Percentiles rank a stretch among this genome's conserved stretches.
These are phyloP conservation scores for Dactylellina haptotyla DNA, from an alignment of 2,329 filamentous ascomycete genomes.

Conservation along the genomic window DNA sequence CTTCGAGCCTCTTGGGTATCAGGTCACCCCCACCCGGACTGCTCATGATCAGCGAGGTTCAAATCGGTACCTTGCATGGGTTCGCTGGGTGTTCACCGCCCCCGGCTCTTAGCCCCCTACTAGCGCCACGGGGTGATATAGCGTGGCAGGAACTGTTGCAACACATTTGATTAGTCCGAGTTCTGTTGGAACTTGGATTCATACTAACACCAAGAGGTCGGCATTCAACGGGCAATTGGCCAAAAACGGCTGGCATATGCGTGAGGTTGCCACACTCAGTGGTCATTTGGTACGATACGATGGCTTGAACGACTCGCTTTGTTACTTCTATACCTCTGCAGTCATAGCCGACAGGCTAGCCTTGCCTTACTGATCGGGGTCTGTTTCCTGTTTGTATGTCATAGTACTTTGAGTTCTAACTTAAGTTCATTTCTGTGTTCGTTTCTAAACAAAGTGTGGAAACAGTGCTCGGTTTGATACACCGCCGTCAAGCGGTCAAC, in stretches of 20 bases:
- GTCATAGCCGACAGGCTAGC: not conserved
- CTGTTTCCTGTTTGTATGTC: too few species aligned
- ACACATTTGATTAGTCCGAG: not conserved
- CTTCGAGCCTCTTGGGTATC: too few species aligned
- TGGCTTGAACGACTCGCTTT: not conserved
- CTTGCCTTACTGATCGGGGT: too few species aligned
- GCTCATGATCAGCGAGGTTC: not conserved
- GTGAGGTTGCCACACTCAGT: conserved; percentile 4
- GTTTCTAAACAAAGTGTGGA: conserved; percentile 21
- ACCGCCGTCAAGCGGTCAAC: not conserved
- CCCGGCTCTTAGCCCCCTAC: too few species aligned
- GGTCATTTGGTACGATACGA: not conserved
- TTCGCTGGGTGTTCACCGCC: conserved; percentile 1
- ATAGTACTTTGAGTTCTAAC: too few species aligned
- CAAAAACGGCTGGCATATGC: conserved; percentile 10
- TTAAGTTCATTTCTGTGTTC: too few species aligned
- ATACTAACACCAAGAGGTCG: not conserved
- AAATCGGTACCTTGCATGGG: conserved; percentile 15
- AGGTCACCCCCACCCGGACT: too few species aligned
- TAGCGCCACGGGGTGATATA: not conserved
- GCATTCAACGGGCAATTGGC: conserved; percentile 11
- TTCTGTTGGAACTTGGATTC: conserved; percentile 2
- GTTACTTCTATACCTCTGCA: not conserved
- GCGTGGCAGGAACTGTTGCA: conserved; percentile 6
- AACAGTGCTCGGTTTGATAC: not conserved